Evolutionary conservation across 176 grass and related monocot genomes (phyloP).

Genomic region (Avena insularis): DNA sequence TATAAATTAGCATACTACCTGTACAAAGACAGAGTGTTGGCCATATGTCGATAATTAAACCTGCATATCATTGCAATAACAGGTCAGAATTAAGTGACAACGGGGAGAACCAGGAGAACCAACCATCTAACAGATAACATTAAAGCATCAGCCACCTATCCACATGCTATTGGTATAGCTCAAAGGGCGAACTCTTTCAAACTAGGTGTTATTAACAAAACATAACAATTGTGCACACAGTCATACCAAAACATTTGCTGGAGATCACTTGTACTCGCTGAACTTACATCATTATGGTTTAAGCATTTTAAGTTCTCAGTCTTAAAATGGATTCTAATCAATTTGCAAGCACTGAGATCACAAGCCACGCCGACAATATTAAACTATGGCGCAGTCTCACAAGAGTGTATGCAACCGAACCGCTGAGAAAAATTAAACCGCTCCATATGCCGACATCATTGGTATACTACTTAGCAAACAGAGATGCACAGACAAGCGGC

Average conservation of each 20-base stretch:
- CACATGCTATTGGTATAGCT: slow-evolving; percentile 9
- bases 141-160: slow-evolving; percentile 27
- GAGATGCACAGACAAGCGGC: neutral
- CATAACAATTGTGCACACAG: neutral
- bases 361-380: neutral
- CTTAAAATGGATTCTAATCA: neutral
- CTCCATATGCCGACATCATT: neutral
- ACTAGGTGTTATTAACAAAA: neutral
- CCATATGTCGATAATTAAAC: slow-evolving; percentile 99
- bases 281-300: neutral
- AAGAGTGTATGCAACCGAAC: neutral
- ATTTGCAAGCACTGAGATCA: neutral
- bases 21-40: slow-evolving; percentile 90
- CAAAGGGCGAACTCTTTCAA: slow-evolving; percentile 9
- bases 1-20: slow-evolving; percentile 56
- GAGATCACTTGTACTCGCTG: neutral
- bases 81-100: neutral
- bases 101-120: neutral
- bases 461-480: neutral
- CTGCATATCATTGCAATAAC: slow-evolving; percentile 46
- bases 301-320: neutral
- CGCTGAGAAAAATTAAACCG: neutral
- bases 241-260: neutral
- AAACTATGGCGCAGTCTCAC: neutral
- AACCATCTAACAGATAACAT: neutral